Evolutionary conservation across 2,329 filamentous ascomycete species (phyloP), one percentile per base, ranked within the genome.

Genomic region (Truncatella angustata): DNA sequence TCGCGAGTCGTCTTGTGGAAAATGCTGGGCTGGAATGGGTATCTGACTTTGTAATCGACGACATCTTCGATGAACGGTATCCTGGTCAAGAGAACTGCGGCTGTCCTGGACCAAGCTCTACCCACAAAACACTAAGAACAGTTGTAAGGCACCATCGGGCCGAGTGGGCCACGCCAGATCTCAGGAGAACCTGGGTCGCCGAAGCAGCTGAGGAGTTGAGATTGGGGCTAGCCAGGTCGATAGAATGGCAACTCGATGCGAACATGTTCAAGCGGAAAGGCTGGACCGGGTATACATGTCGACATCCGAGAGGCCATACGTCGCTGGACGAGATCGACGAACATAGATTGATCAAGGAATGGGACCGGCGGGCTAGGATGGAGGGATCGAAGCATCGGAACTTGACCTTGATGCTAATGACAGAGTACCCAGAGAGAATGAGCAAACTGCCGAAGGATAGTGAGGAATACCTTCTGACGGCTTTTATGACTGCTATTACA

Each of bases 251-350:
- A 49, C 54, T 70, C 6, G 66, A 69, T 46, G 43, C 45, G 7
- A 56, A 61, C 10, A 68, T 70, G 51, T 65, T 67, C 23, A 34
- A 24, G 7, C 43, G 58, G 30, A 58, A 55, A 34, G 66, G 66
- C 2, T 68, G 67, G 66, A 61, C 60, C 11, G 67, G 66, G 10
- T 69, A 69, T 34, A 69, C 66, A 1, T 69, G 66, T 23, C 63
- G 65, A 1, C 66, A 69, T 35, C 62, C 63, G 18, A 56, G 61
- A 26, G 46, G 53, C 26, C 56, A 53, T 2, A 6, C 60, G 37
- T 14, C 54, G 14, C 54, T 67, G 3, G 55, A 58, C 21, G 56
- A 62, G 32, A 49, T 64, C 12, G 61, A 67, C 23, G 46, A 34
- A 28, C 61, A 63, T 40, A 57, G 60, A 32, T 60, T 56, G 0